Conservation (phyloP, 768 basidiomycete genomes). For the Rubroboletus satanas region DNA sequence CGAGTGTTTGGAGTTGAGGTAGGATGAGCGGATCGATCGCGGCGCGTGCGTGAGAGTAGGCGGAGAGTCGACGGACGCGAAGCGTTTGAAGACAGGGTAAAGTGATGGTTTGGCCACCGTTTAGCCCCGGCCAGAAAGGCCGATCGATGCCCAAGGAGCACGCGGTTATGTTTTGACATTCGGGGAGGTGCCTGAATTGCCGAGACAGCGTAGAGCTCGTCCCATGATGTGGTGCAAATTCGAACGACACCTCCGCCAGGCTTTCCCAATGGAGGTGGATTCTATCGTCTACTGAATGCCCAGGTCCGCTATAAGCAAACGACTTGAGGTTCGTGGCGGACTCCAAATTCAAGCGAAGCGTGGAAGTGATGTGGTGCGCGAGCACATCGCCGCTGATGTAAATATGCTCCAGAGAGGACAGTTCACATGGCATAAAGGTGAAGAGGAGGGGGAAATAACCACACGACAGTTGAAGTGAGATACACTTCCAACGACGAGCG, state of each 20-base stretch:
- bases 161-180: conserved; percentile 20
- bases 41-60: not conserved
- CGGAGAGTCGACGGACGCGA: conserved; percentile 13
- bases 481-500: conserved; percentile 16
- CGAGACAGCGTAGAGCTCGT: conserved; percentile 1
- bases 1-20: conserved; percentile 18
- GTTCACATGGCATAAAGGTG: conserved; percentile 13
- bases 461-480: conserved; percentile 9
- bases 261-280: conserved; percentile 12
- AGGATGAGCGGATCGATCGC: conserved; percentile 13
- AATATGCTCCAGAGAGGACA: conserved; percentile 14
- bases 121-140: not conserved
- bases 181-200: conserved; percentile 3
- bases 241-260: conserved; percentile 14
- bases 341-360: conserved; percentile 1
- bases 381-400: conserved; percentile 3
- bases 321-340: conserved; percentile 15
- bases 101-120: not conserved
- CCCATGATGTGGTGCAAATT: conserved; percentile 1
- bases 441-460: conserved; percentile 16
- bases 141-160: conserved; percentile 17
- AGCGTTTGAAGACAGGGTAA: conserved; percentile 14
- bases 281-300: not conserved
- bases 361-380: not conserved
- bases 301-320: conserved; percentile 13